These are phyloP conservation scores for Russula griseocarnosa DNA, from an alignment of 768 basidiomycete genomes.

Conservation along the genomic window DNA sequence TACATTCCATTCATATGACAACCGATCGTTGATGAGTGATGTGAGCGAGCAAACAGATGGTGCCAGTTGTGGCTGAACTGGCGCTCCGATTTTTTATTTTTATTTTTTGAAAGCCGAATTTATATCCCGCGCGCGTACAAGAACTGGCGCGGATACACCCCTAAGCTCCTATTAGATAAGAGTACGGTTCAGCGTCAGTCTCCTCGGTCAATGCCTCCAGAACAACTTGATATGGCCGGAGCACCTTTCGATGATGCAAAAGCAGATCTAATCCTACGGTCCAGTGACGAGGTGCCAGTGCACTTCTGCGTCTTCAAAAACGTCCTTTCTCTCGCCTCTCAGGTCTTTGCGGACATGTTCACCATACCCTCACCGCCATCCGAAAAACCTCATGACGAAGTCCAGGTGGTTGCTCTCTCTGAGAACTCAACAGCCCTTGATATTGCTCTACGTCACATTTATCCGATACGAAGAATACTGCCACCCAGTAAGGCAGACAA, in stretches of 20 bases:
- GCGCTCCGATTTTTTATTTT: no score
- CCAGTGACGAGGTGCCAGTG: conserved; percentile 13
- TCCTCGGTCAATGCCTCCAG: no score
- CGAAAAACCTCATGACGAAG: not conserved
- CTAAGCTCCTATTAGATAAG: no score
- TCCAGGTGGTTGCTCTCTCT: conserved; percentile 1
- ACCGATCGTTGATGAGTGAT: no score
- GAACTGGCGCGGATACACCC: no score
- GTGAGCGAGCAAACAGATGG: no score
- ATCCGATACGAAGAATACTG: not conserved
- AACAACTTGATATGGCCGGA: not conserved
- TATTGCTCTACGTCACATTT: conserved; percentile 18
- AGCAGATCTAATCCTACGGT: conserved; percentile 10
- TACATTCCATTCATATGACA: no score
- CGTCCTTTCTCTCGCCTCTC: conserved; percentile 19
- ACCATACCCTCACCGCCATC: not conserved
- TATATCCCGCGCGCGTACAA: no score
- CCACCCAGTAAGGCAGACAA: not conserved
- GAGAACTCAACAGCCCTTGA: conserved; percentile 19
- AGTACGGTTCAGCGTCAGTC: no score
- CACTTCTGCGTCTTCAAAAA: conserved; percentile 20
- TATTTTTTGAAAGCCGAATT: no score
- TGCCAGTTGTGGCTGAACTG: no score
- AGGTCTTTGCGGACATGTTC: conserved; percentile 18
- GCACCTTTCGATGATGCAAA: conserved; percentile 15